Evolutionary conservation across 805 yeast genomes (phyloP).

Genomic region (Barnettozyma salicaria): DNA sequence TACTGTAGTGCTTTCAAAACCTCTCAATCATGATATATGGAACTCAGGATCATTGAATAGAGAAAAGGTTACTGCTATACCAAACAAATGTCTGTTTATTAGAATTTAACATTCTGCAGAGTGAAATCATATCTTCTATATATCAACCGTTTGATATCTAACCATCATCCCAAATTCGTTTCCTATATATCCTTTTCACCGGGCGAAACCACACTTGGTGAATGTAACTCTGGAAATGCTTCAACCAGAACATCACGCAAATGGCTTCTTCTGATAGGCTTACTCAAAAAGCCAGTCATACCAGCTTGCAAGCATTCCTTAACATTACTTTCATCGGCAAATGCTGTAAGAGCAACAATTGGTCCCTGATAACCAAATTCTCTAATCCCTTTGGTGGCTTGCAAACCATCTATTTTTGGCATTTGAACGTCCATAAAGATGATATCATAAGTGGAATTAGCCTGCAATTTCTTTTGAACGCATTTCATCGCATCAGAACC

Average conservation of each 20-base stretch:
- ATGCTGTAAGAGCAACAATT: constrained; percentile 91
- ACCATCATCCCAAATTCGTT: background rate
- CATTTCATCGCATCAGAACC: constrained; percentile 82
- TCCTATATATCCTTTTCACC: background rate
- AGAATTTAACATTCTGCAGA: no score
- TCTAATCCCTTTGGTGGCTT: constrained; percentile 74
- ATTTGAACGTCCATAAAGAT: constrained; percentile 97
- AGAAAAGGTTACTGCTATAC: background rate
- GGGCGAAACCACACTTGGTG: constrained; percentile 3
- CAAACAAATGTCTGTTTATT: background rate
- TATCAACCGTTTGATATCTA: background rate
- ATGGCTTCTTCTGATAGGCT: constrained; percentile 75
- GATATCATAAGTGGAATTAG: constrained; percentile 45
- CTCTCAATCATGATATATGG: no score
- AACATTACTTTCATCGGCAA: constrained; percentile 88
- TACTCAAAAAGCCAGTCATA: constrained; percentile 85
- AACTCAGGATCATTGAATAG: no score
- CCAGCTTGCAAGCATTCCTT: constrained; percentile 84
- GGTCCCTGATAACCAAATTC: constrained; percentile 61
- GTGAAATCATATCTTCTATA: no score
- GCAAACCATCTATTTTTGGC: constrained; percentile 89
- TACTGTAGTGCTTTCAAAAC: background rate
- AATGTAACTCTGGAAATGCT: constrained; percentile 19
- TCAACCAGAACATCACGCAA: constrained; percentile 47
- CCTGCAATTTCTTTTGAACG: constrained; percentile 33